Base-by-base conservation (phyloP, 495 filamentous ascomycete genomes). In the Penicillium argentinense region DNA sequence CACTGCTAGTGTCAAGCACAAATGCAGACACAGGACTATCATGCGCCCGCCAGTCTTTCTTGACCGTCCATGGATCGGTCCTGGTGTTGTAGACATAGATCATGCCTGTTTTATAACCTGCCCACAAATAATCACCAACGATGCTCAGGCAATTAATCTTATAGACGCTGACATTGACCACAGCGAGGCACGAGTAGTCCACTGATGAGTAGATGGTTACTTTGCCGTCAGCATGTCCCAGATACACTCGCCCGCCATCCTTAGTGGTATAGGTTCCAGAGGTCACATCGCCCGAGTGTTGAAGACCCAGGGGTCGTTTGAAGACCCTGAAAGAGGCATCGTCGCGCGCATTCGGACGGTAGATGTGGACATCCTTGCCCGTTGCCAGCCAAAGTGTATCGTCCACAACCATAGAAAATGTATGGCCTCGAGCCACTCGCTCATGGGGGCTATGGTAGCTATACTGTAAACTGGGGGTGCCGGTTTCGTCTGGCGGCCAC, bases 41-140 rank as follows among this genome's bases (percentile, higher is more conserved):
- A 65, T 96, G 91, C 23, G 90, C 92, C 50, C 82, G 80, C 92
- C 92, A 98, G 54, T 96, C 90, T 68, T 98, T 98, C 71, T 85
- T 85, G 11, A 92, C 83, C 5, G 72, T 78, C 93, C 93, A 98
- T 0, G 95, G 93, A 25, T 80, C 84, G 18, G 81, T 78, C 6
- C 66, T 78, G 22, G 88, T 86, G 59, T 97, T 91, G 60, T 96
- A 98, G 9, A 97, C 87, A 51, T 89, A 90, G 22, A 96, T 83
- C 82, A 87, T 96, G n/a, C 93, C 93, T 2, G 86, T 96, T 59
- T 91, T 96, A 67, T 89, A 97, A 5, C 83, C 95, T 25, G 91
- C 89, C 93, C 93, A 98, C 7, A 98, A 77, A 63, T 89, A 81
- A 49, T 83, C 80, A 1, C 91, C 92, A 7, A 90, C 87, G 6